Conservation (phyloP, 2,329 filamentous ascomycete genomes). For the Diplodia mutila region DNA sequence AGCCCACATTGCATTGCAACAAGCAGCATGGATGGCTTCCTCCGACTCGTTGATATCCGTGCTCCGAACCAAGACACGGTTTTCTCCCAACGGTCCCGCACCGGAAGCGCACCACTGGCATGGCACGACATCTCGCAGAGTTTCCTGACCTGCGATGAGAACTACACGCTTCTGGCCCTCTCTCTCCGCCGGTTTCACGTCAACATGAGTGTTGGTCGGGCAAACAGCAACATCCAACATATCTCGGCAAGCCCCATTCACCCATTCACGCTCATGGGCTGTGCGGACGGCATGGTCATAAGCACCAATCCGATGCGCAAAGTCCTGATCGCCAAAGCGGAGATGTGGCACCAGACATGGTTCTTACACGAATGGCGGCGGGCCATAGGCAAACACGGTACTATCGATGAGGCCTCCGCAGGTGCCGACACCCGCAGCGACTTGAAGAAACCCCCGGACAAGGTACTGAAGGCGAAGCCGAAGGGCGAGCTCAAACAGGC, state of each 20-base stretch:
- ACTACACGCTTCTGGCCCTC: constrained; percentile 53
- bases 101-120: constrained; percentile 52
- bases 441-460: neutral
- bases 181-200: constrained; percentile 58
- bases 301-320: constrained; percentile 57
- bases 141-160: constrained; percentile 60
- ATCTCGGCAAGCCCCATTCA: constrained; percentile 58
- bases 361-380: constrained; percentile 61
- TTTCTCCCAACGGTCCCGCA: constrained; percentile 53
- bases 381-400: constrained; percentile 14
- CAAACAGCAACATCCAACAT: constrained; percentile 44
- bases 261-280: constrained; percentile 57
- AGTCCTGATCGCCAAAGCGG: constrained; percentile 54
- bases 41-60: constrained; percentile 58
- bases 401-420: neutral
- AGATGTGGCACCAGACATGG: constrained; percentile 60
- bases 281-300: constrained; percentile 55
- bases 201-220: constrained; percentile 44
- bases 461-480: neutral
- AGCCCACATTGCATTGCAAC: constrained; percentile 57
- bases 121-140: constrained; percentile 62
- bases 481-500: neutral
- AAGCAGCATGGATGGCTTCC: constrained; percentile 59
- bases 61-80: constrained; percentile 50
- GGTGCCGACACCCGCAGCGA: constrained; percentile 12